Conservation (phyloP, 148 eudicot genomes). For the Rhododendron simsii region DNA sequence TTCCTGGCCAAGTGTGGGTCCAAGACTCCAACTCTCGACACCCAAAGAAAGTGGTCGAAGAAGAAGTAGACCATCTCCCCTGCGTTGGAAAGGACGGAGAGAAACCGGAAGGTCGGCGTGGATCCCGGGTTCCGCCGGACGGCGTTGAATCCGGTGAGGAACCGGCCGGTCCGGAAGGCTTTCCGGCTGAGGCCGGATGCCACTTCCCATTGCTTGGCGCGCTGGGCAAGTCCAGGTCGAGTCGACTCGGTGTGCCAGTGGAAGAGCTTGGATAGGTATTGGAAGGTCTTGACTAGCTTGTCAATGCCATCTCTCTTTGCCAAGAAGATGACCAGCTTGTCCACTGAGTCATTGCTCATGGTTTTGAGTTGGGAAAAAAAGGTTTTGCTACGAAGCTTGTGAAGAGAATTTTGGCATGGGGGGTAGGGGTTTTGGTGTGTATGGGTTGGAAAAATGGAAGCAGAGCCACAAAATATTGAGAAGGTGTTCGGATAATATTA, state of each 20-base stretch:
- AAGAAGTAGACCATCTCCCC: conserved; percentile 99
- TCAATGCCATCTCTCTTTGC: conserved; percentile 96
- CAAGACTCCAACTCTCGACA: conserved; percentile 70
- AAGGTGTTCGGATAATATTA: conserved; percentile 27
- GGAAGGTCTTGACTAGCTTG: conserved; percentile 95
- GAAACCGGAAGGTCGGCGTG: conserved; percentile 36
- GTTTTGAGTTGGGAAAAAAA: background rate
- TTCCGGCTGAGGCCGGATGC: conserved; percentile 88
- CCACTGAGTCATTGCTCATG: conserved; percentile 73
- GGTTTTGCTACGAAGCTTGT: background rate
- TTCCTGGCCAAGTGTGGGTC: conserved; percentile 60
- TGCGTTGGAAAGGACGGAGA: conserved; percentile 69
- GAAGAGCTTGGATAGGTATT: conserved; percentile 78
- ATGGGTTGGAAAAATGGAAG: conserved; percentile 15
- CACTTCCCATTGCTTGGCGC: conserved; percentile 83
- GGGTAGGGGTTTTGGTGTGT: conserved; percentile 8
- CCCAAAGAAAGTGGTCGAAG: conserved; percentile 90
- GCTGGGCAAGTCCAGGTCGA: conserved; percentile 45
- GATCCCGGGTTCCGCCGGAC: conserved; percentile 63
- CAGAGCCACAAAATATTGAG: conserved; percentile 38
- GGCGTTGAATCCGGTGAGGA: conserved; percentile 72
- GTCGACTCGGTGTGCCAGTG: conserved; percentile 56
- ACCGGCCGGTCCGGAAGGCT: conserved; percentile 81
- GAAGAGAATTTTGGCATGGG: background rate
- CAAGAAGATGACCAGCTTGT: conserved; percentile 84